Base-by-base conservation (phyloP, 2,329 filamentous ascomycete genomes). In the Fusarium tricinctum region DNA sequence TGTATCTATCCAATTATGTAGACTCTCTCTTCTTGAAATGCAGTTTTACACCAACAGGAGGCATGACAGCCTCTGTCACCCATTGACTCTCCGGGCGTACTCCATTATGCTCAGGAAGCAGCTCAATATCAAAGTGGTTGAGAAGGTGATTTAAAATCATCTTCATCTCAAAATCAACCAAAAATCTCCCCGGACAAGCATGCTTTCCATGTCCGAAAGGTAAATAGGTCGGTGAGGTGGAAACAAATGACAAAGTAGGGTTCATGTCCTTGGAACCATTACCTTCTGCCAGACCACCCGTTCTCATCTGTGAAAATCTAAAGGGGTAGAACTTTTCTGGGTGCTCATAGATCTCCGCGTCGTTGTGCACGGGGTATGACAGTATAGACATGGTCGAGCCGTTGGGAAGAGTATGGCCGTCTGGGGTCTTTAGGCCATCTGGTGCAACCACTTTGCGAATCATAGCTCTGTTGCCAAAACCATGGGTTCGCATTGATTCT, bases 401-500 rank as follows among this genome's bases (percentile, higher is more conserved):
- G 12, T 75, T 74, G 1, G 77, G 78, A 0, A 81, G 64, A 3
- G 52, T 20, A 32, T 75, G 58, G 1, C 78, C 78, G 5, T 79
- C 76, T 20, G 75, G 72, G 0, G 78, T 80, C n/a, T 61, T 67
- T 12, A 80, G 19, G 15, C 70, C 75, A 20, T 69, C 65, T 6
- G 70, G 69, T 17, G 58, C 35, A 26, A 73, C 55, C 28, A 79
- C 66, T 45, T 72, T 73, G 8, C 78, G 78, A 50, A 75, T 71
- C 19, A 73, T 66, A 3, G 73, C 63, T 45, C 76, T 75, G 3
- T 69, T 69, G 8, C 73, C 73, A 22, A 78, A 76, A 0, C 77
- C 72, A 20, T 81, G 62, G 1, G 79, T 60, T 6, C 82, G 76
- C 51, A 83, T 72, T 0, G 82, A 82, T 63, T 85, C 82, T 19